phyloP scores from a whole-genome alignment of 257 asterid genomes.

The Nicotiana knightiana region DNA sequence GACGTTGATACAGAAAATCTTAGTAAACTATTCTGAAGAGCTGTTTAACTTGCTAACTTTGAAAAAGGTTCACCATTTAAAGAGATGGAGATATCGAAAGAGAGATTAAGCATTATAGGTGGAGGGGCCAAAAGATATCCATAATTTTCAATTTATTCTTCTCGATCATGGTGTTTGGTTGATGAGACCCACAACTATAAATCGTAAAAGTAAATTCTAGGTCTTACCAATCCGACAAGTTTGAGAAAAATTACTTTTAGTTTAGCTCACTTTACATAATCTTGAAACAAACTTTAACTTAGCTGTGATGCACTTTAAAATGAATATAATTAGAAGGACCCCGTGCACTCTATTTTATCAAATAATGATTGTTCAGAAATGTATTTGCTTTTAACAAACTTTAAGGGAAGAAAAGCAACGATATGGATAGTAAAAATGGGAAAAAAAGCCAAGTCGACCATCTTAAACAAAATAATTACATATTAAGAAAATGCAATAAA shows the following conservation, averaged over 20 bases:
- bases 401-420: slow-evolving; percentile 14
- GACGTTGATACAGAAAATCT: no score
- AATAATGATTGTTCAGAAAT: slow-evolving; percentile 17
- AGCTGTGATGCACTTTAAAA: slow-evolving; percentile 12
- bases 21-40: no score
- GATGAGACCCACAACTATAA: no score
- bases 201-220: neutral
- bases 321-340: neutral
- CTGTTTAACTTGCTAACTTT: no score
- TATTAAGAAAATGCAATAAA: neutral
- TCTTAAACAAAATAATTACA: neutral
- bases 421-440: neutral
- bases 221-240: neutral
- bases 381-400: slow-evolving; percentile 8
- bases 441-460: neutral
- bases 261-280: neutral
- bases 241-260: neutral
- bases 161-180: neutral
- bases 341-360: neutral
- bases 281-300: neutral
- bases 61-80: no score
- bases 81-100: no score
- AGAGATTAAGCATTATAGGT: no score
- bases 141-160: neutral
- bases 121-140: neutral